phyloP scores from a whole-genome alignment of 2,329 filamentous ascomycete species.

The Ampelomyces quisqualis region DNA sequence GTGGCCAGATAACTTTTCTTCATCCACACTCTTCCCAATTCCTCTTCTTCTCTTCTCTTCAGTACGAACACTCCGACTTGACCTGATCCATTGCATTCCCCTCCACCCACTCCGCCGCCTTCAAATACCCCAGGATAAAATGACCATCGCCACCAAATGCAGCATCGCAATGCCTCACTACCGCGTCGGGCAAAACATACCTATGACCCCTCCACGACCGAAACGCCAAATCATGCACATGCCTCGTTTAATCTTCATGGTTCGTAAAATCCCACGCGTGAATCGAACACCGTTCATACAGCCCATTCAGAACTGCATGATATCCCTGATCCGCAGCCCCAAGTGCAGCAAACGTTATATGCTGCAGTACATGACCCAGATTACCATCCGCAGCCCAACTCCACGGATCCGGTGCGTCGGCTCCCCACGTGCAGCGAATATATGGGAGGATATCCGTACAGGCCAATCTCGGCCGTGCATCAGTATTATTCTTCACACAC shows the following conservation, averaged over 20 bases:
- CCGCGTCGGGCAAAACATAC: slow-evolving; percentile 14
- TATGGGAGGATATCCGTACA: slow-evolving; percentile 14
- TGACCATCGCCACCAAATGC: slow-evolving; percentile 5
- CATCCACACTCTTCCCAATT: no score
- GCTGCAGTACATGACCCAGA: slow-evolving; percentile 7
- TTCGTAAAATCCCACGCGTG: slow-evolving; percentile 14
- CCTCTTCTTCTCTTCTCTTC: no score
- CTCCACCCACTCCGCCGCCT: slow-evolving; percentile 13
- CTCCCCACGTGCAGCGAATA: slow-evolving; percentile 10
- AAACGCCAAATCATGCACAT: slow-evolving; percentile 8
- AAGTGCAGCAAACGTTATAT: slow-evolving; percentile 14
- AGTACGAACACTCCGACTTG: slow-evolving; percentile 7
- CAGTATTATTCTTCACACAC: no score
- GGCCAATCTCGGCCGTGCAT: no score
- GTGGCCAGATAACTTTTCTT: no score
- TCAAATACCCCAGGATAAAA: slow-evolving; percentile 8
- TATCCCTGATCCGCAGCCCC: slow-evolving; percentile 12
- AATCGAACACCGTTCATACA: slow-evolving; percentile 12
- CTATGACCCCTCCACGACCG: slow-evolving; percentile 13
- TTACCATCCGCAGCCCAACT: slow-evolving; percentile 3
- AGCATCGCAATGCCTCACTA: slow-evolving; percentile 2
- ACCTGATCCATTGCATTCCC: slow-evolving; percentile 9
- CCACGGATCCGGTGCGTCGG: slow-evolving; percentile 3
- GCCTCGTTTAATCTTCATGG: slow-evolving; percentile 5
- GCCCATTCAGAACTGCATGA: slow-evolving; percentile 11